Evolutionary conservation across 768 basidiomycete genomes (phyloP), one percentile per base, ranked within the genome.

Genomic region (Russula griseocarnosa): DNA sequence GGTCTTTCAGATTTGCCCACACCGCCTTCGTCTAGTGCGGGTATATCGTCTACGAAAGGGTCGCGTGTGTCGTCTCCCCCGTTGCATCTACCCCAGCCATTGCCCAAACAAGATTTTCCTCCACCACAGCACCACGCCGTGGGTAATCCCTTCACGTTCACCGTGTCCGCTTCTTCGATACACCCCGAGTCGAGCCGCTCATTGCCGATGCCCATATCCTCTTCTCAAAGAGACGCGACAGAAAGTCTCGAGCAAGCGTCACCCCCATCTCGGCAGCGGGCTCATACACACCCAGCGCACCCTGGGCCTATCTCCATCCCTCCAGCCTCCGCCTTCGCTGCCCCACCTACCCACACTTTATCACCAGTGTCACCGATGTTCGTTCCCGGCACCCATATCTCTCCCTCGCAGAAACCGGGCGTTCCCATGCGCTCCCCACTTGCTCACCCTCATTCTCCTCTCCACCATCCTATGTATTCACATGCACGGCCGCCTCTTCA

Each of bases 301-400:
- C 89, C 89, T 1, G 88, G 87, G 0, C 84, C 83, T 2, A 90
- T 91, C 56, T 74, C 84, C 2, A 80, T 87, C 34, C 90, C 85
- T 34, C 88, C 85, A 1, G 85, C 81, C 1, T 80, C 78, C 26
- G 71, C 76, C 18, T 79, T 79, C 34, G 70, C 72, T 22, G 74
- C 78, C 4, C 79, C 82, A 63, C 74, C 81, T 0, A 54, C 72
- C 11, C 74, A 75, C 5, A 70, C 73, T 9, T 71, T 70, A 14
- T 65, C 67, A 13, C 69, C 73, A 18, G 40, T 44, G 36, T 66
- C 65, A 8, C 65, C 79, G 11, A 71, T 73, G 28, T 71, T 75
- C 65, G 70, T 66, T 50, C 64, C 70, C 30, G 46, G 62, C 36
- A 34, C 38, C 53, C 68, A 62, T 36, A 52, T 61, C 10, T 62